These are phyloP conservation scores for Anthracocystis panici-leucophaei DNA, from an alignment of 1,284 basidiomycete species.

Conservation along the genomic window DNA sequence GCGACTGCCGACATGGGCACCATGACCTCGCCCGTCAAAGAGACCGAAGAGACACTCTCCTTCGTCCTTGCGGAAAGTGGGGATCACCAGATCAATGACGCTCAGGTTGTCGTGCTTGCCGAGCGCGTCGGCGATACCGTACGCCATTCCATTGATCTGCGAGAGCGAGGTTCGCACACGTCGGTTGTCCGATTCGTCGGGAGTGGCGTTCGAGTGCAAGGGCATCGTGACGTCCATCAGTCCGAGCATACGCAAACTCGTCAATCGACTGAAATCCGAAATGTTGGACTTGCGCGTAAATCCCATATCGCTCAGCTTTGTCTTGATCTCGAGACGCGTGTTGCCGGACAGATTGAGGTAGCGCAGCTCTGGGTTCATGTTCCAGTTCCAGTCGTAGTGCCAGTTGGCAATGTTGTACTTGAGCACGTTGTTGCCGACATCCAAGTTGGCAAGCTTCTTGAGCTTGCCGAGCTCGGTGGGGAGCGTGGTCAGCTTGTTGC, in stretches of 20 bases:
- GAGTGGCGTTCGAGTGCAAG: conserved; percentile 72
- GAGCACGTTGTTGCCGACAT: conserved; percentile 92
- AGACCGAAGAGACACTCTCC: conserved; percentile 95
- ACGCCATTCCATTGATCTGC: conserved; percentile 91
- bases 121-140: conserved; percentile 96
- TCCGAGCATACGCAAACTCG: conserved; percentile 86
- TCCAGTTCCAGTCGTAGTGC: conserved; percentile 99
- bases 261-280: conserved; percentile 87
- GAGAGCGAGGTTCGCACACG: conserved; percentile 92
- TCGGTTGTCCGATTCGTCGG: conserved; percentile 88
- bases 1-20: conserved; percentile 72
- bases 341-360: conserved; percentile 91
- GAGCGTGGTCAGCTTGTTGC: conserved; percentile 91
- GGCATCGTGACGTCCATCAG: conserved; percentile 95
- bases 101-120: conserved; percentile 76
- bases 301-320: conserved; percentile 70
- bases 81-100: conserved; percentile 93
- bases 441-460: conserved; percentile 82
- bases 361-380: conserved; percentile 91
- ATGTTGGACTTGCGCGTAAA: conserved; percentile 72
- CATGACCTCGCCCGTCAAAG: conserved; percentile 78
- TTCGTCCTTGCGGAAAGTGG: conserved; percentile 81
- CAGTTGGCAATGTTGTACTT: conserved; percentile 99
- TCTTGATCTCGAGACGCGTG: conserved; percentile 87
- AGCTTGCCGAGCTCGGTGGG: conserved; percentile 90